A percentile compares a stretch with the other conserved stretches of the same genome.
These are phyloP conservation scores for Neofusicoccum laricinum DNA, from an alignment of 2,329 filamentous ascomycete genomes.

Conservation along the genomic window DNA sequence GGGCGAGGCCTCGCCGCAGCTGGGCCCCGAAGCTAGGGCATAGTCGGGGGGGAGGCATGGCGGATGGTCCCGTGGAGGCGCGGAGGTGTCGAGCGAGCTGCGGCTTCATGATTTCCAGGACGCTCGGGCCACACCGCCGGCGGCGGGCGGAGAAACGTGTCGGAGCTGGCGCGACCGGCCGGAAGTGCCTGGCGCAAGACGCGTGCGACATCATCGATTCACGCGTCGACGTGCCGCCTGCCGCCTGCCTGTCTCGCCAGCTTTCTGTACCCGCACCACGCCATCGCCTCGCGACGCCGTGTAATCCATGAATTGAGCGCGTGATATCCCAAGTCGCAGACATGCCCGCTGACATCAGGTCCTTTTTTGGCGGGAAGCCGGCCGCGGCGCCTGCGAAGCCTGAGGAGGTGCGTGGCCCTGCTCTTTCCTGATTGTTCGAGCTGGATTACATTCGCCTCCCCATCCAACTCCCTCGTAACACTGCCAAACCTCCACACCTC, in stretches of 20 bases:
- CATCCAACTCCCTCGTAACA: neutral
- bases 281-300: neutral
- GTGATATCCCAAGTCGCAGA: neutral
- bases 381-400: conserved; percentile 48
- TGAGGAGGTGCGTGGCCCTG: conserved; percentile 24
- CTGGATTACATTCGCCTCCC: neutral
- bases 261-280: neutral
- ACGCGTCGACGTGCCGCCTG: conserved; percentile 10
- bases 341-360: conserved; percentile 86
- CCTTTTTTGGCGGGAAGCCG: conserved; percentile 80
- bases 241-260: neutral
- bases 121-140: neutral
- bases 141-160: conserved; percentile 1
- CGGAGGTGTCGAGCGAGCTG: conserved; percentile 20
- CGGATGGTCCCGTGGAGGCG: conserved; percentile 19
- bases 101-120: conserved; percentile 10
- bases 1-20: conserved; percentile 25
- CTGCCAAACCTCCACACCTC: neutral
- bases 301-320: neutral
- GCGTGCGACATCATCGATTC: conserved; percentile 16
- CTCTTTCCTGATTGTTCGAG: neutral
- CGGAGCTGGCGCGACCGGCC: conserved; percentile 3
- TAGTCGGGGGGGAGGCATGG: conserved; percentile 43
- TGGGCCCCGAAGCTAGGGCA: conserved; percentile 31
- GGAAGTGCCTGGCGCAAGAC: neutral